Base-by-base conservation (phyloP, 202 grass and related monocot genomes). In the Elaeis oleifera region DNA sequence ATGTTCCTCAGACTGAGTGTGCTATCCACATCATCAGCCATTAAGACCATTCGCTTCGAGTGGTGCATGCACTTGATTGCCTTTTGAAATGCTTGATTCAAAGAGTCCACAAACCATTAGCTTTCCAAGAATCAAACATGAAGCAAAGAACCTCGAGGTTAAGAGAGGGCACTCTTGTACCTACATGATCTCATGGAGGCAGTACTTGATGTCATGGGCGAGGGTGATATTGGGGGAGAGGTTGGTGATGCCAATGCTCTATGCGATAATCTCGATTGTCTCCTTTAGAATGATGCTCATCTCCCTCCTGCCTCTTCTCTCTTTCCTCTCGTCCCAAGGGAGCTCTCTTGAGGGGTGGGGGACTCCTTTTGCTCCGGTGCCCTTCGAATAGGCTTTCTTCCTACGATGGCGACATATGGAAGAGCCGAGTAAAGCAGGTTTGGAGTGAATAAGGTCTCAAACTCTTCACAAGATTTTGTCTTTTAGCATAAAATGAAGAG, bases 1-100 rank as follows among this genome's bases (percentile, higher is more conserved):
- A 96, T 85, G 71, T 96, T 96, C 68, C 87, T 85, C 13, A 96
- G 88, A 59, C 70, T 83, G 28, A 96, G 92, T 50, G 92, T 84
- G 61, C 87, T 91, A 53, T 96, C 87, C 50, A 96, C 84, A 57
- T 96, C 92, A 3, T 96, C 92, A 0, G 81, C 77, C 19, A 74
- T 88, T 75, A 96, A 63, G 67, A 96, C 74, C 59, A 84, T 91
- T 64, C 87, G 73, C 60, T 91, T 97, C 52, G 87, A 83, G 81
- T 97, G 92, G 19, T 87, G 74, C 92, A 97, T 91, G 68, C 87
- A 97, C 63, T 97, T 97, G 53, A 97, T 88, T n/a, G 87, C 82
- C 79, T 97, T 87, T 87, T 97, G 79, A 13, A 72, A 44, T 5
- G 65, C 27, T 48, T 9, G 60, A 65, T 9, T 1, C 7, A 15